Evolutionary conservation across 2,329 filamentous ascomycete genomes (phyloP).

Genomic region (Daldinia sp.): DNA sequence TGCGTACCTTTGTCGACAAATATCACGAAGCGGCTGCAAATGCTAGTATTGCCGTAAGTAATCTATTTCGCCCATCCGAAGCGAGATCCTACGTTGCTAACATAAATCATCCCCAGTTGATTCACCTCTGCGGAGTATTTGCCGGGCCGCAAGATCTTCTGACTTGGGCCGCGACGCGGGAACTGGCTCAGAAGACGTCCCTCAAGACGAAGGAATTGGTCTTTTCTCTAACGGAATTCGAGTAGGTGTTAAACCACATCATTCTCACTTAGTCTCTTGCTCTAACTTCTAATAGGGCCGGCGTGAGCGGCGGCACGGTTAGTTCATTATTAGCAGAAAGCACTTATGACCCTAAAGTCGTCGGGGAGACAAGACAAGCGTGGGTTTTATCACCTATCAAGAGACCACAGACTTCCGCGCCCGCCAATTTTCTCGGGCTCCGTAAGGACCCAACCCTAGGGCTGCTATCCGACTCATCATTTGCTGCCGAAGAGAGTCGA

Average conservation of each 20-base stretch:
- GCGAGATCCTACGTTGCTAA: background rate
- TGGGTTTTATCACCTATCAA: constrained; percentile 32
- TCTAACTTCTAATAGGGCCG: background rate
- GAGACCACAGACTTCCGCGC: background rate
- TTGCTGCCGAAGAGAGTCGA: constrained; percentile 24
- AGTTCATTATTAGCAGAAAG: constrained; percentile 25
- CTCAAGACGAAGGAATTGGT: constrained; percentile 33
- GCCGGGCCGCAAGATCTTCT: constrained; percentile 31
- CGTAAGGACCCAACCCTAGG: constrained; percentile 27
- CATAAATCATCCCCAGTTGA: constrained; percentile 26
- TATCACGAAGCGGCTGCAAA: constrained; percentile 37
- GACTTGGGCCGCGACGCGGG: constrained; percentile 22
- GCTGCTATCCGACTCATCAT: constrained; percentile 20
- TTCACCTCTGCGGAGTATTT: constrained; percentile 34
- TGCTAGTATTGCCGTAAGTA: constrained; percentile 33
- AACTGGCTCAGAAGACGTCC: constrained; percentile 20
- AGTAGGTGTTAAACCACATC: constrained; percentile 9
- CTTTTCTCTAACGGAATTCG: constrained; percentile 19
- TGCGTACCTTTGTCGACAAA: constrained; percentile 28
- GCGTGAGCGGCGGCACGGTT: constrained; percentile 33
- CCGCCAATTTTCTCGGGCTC: constrained; percentile 27
- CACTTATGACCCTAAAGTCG: background rate
- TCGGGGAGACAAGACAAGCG: constrained; percentile 18
- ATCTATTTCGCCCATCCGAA: background rate
- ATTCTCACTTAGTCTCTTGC: background rate